Base-by-base conservation (phyloP, 176 grass and related monocot species). In the Zoysia pacifica region DNA sequence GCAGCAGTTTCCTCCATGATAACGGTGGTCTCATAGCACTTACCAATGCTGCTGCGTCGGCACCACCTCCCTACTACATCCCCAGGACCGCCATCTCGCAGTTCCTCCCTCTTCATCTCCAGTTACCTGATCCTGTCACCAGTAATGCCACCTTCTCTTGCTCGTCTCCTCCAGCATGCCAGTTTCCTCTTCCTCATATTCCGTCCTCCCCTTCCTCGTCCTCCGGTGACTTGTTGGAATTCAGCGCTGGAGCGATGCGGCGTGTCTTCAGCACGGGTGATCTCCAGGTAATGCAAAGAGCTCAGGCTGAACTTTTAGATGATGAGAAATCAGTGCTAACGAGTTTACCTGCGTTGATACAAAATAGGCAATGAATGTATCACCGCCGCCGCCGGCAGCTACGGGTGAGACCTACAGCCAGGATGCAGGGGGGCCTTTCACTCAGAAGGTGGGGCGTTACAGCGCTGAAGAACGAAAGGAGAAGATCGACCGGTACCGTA, bases 381-480 rank as follows among this genome's bases (percentile, higher is more conserved):
- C 42, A 36, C 49, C 46, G 2, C 61, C 46, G 2, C 61, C 73
- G 0, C 73, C 67, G 0, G 79, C 19, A 52, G 47, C 56, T 52
- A 28, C 61, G 1, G 84, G 69, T 46, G 86, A 88, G 19, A 86
- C 12, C 28, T 76, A 72, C 50, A 51, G 72, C 65, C 87, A 89
- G 65, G 89, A 94, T 44, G 70, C 9, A 3, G 81, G 81, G 1
- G 90, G 58, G 0, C 18, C 74, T 38, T 72, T 62, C 6, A 48
- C 54, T 1, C 88, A 70, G 74, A 86, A 87, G 55, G 88, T 85
- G 6, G 85, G 81, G 40, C 90, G 95, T 73, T 98, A 98, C 46
- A 98, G 84, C 63, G 65, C 88, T 1, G 92, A 98, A 78, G 95
- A 94, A 59, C 74, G 86, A 59, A 98, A 93, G 83, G 92, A 93